phyloP scores from a whole-genome alignment of 148 eudicot genomes.

The Beta vulgaris region DNA sequence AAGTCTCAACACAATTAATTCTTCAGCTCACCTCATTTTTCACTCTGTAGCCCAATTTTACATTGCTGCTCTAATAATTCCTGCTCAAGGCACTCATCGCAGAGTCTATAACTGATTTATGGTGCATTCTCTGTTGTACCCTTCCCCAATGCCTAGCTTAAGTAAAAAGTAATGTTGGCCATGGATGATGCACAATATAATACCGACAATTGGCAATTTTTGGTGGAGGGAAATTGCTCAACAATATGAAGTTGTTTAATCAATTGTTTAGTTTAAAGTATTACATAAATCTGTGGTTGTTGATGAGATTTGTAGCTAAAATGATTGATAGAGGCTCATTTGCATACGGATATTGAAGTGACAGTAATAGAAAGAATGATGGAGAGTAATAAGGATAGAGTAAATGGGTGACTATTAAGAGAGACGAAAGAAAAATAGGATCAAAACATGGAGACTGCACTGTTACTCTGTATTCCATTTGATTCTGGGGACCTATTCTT shows the following conservation, averaged over 20 bases:
- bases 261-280: neutral
- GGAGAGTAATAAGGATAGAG: neutral
- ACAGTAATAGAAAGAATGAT: neutral
- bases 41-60: no score
- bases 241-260: neutral
- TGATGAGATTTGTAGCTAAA: neutral
- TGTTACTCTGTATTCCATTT: no score
- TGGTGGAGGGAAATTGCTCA: neutral
- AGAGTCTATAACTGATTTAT: no score
- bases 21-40: no score
- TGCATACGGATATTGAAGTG: neutral
- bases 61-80: no score
- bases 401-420: neutral
- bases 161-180: no score
- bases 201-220: neutral
- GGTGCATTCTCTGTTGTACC: no score
- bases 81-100: no score
- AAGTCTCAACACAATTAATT: no score
- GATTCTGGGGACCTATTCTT: neutral
- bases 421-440: neutral
- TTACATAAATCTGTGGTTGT: neutral
- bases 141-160: no score
- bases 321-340: neutral
- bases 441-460: no score
- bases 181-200: no score